Percentiles rank a stretch among this genome's conserved stretches.
These are phyloP conservation scores for Paspalum vaginatum DNA, from an alignment of 176 grass and related monocot species.

Conservation along the genomic window DNA sequence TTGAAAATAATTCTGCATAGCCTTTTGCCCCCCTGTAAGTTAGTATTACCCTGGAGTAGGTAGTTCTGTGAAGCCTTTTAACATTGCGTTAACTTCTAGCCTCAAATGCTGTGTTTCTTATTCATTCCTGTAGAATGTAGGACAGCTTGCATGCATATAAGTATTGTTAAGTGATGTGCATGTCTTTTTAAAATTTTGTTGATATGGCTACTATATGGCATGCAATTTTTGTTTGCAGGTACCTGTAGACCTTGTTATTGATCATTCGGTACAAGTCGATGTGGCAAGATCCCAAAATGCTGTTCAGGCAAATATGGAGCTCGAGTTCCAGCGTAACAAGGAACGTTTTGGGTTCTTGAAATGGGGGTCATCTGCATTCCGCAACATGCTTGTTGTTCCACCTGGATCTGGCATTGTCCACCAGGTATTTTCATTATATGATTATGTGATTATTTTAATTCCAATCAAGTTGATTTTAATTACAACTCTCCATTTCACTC, in stretches of 20 bases:
- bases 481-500: conserved; percentile 24
- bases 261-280: conserved; percentile 98
- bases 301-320: conserved; percentile 81
- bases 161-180: conserved; percentile 13
- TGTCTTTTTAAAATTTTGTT: conserved; percentile 6
- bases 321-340: conserved; percentile 93
- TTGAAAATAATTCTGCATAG: conserved; percentile 4
- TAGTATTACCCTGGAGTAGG: background rate
- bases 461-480: conserved; percentile 11
- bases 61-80: background rate
- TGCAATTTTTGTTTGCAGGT: conserved; percentile 57
- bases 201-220: background rate
- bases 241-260: conserved; percentile 96
- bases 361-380: conserved; percentile 94
- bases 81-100: background rate
- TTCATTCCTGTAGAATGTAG: background rate
- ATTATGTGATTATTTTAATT: conserved; percentile 20
- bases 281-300: conserved; percentile 90
- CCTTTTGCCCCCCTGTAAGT: background rate
- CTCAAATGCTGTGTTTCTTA: conserved; percentile 7
- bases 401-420: conserved; percentile 99
- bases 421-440: conserved; percentile 59
- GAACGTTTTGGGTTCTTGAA: conserved; percentile 93
- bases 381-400: conserved; percentile 99
- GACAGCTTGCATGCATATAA: conserved; percentile 8